Conservation (phyloP, 805 yeast genomes). For the Teunomyces kruisii region DNA sequence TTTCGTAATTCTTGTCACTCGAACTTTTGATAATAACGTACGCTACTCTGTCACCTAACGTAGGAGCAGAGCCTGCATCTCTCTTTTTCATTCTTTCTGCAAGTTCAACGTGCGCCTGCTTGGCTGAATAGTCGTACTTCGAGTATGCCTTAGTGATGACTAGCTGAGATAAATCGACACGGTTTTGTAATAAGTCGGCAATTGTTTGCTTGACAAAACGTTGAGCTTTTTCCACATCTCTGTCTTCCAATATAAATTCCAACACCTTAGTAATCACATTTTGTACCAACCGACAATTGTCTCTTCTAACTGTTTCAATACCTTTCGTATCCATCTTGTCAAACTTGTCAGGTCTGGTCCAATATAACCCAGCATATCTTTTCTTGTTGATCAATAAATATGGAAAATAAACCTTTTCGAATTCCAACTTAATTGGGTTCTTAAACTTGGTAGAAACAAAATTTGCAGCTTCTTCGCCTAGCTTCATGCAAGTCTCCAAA, state of each 20-base stretch:
- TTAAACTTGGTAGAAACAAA: conserved; percentile 76
- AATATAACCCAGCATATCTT: conserved; percentile 93
- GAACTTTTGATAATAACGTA: conserved; percentile 82
- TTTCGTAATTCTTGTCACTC: conserved; percentile 86
- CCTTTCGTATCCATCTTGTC: conserved; percentile 99
- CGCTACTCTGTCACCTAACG: conserved; percentile 96
- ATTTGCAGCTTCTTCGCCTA: conserved; percentile 94
- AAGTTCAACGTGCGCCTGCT: conserved; percentile 95
- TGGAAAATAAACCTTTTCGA: conserved; percentile 95
- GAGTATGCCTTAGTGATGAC: conserved; percentile 93
- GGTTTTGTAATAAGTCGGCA: conserved; percentile 85
- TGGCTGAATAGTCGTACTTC: conserved; percentile 86
- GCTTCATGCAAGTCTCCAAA: conserved; percentile 77
- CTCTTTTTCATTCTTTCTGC: conserved; percentile 95
- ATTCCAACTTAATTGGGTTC: conserved; percentile 89
- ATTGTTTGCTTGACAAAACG: conserved; percentile 82
- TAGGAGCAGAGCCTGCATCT: conserved; percentile 97
- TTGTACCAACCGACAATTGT: conserved; percentile 92
- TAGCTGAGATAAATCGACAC: conserved; percentile 87
- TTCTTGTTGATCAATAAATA: conserved; percentile 91
- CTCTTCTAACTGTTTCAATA: conserved; percentile 97
- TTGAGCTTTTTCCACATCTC: conserved; percentile 85
- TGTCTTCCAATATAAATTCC: conserved; percentile 78
- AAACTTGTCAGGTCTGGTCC: conserved; percentile 90
- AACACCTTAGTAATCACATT: conserved; percentile 91